A percentile compares a stretch with the other conserved stretches of the same genome.
phyloP scores from a whole-genome alignment of 345 rosid species.

The Reutealis trisperma region DNA sequence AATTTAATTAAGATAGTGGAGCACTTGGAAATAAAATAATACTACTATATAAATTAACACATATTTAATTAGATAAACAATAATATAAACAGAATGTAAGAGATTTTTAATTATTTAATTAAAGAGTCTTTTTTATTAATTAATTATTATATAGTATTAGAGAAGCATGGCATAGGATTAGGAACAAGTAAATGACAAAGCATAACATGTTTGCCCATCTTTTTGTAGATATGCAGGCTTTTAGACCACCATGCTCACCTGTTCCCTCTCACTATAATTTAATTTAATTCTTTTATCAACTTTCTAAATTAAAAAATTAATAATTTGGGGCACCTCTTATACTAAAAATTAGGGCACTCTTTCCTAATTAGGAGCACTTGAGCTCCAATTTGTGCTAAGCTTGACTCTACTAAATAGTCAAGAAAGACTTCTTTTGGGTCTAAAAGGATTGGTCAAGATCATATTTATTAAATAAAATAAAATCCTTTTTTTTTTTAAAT shows the following conservation, averaged over 20 bases:
- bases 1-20: background rate
- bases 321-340: background rate
- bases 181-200: slow-evolving; percentile 42
- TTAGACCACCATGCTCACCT: slow-evolving; percentile 33
- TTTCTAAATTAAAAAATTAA: background rate
- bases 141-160: no score
- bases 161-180: slow-evolving; percentile 14
- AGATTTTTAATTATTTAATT: background rate
- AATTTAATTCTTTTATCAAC: slow-evolving; percentile 9
- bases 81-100: slow-evolving; percentile 13
- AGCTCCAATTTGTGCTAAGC: background rate
- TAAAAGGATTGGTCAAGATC: no score
- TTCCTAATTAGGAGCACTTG: background rate
- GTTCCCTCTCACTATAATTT: slow-evolving; percentile 16
- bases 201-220: slow-evolving; percentile 23
- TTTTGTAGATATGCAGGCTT: slow-evolving; percentile 34
- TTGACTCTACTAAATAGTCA: background rate
- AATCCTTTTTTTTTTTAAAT: no score
- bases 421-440: background rate
- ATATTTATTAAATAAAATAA: no score
- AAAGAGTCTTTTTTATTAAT: no score
- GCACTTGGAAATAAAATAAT: slow-evolving; percentile 3
- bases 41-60: background rate
- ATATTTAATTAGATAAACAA: background rate
- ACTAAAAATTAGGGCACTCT: background rate